A percentile compares a stretch with the other conserved stretches of the same genome.
Conservation (phyloP, 176 grass and related monocot genomes). For the Cenchrus purpureus region DNA sequence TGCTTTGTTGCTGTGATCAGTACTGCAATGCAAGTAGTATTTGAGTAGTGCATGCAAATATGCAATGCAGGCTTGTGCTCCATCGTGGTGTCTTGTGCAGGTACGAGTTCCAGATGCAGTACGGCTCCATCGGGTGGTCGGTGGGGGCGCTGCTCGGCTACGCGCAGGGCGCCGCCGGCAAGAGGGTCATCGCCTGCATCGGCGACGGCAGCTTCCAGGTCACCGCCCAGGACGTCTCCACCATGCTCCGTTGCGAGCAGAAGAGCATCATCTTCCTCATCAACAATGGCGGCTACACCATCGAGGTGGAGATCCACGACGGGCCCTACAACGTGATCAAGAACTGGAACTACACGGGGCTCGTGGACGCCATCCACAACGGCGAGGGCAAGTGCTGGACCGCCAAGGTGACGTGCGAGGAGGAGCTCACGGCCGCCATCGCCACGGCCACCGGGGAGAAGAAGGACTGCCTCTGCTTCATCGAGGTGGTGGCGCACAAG, state of each 20-base stretch:
- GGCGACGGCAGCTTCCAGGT: constrained; percentile 91
- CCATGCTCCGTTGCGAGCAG: constrained; percentile 71
- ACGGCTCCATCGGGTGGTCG: constrained; percentile 82
- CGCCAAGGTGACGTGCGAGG: constrained; percentile 50
- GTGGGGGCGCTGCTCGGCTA: constrained; percentile 72
- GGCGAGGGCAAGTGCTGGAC: constrained; percentile 79
- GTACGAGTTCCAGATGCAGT: constrained; percentile 95
- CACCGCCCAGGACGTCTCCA: constrained; percentile 82
- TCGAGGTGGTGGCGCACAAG: constrained; percentile 60
- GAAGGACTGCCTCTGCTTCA: constrained; percentile 50
- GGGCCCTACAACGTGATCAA: constrained; percentile 95
- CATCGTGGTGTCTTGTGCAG: constrained; percentile 9
- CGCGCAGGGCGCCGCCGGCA: constrained; percentile 53
- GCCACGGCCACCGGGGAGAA: neutral
- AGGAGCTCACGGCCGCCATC: constrained; percentile 44
- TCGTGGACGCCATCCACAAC: constrained; percentile 77
- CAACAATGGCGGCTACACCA: constrained; percentile 95
- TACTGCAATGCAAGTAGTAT: no score
- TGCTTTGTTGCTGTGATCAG: neutral
- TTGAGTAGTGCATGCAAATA: no score
- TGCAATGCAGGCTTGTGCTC: neutral
- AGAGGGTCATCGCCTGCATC: constrained; percentile 74
- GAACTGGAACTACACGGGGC: constrained; percentile 79
- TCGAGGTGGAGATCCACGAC: constrained; percentile 87
- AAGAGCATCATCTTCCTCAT: constrained; percentile 82